Evolutionary conservation across 345 rosid genomes (phyloP), one percentile per base, ranked within the genome.

Genomic region (Angophora floribunda): DNA sequence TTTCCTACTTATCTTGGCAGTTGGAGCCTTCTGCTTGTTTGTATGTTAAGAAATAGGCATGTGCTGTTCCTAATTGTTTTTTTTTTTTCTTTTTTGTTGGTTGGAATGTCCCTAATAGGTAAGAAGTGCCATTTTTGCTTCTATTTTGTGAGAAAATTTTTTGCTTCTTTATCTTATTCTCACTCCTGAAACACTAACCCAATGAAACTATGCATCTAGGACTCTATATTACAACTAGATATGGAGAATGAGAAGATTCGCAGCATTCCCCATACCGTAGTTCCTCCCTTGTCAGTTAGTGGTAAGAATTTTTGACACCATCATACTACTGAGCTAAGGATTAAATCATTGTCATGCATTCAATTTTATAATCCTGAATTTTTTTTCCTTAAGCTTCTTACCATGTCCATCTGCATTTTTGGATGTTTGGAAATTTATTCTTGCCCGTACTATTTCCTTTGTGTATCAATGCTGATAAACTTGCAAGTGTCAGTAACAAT

Each of bases 251-350:
- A 51, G 16, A 51, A 51, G 52, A 94, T 91, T 85, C 97, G 99
- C 75, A 90, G 78, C 80, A 91, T 97, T 87, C 96, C 98, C 89
- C 96, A 95, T 88, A 89, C 93, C 2, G 94, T 91, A 52, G 86
- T 92, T 51, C 57, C 57, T 53, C 57, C 52, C 52, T 51, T 51
- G 1, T 17, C 9, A 17, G 57, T 15, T 16, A 52, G 57, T 52
- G 57, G 57, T 52, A 52, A 52, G 57, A 52, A 52, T 6, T 17
- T 51, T 51, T 51, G 52, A 51, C 52, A 51, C 52, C 52, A 13
- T 5, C 52, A 14, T 51, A 51, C 52, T 13, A 51, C 52, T 14
- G 57, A 15, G 57, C 57, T 15, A 52, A 16, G 57, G 57, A 52
- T 51, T 51, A 51, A 51, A 51, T 14, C 57, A 52, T 70, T 17